Base-by-base conservation (phyloP, 139 green algal species). In the Limnomonas spitsbergensis region DNA sequence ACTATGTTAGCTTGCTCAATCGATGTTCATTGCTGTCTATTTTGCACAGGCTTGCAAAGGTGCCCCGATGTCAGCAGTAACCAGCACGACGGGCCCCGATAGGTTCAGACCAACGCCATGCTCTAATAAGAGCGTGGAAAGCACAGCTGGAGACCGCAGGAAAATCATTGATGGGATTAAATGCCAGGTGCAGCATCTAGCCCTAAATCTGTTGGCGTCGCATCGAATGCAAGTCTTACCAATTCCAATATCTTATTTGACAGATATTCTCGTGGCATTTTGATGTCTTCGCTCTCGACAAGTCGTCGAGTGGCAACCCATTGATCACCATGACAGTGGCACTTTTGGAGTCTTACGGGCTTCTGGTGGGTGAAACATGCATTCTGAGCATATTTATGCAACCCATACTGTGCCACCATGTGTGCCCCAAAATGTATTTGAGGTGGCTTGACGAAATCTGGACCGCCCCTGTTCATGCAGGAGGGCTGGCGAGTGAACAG, bases 251-350 rank as follows among this genome's bases (percentile, higher is more conserved):
- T 37, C 34, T 35, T 6, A 56, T 37, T 36, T 29, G 27, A 69
- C 83, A 91, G 87, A 53, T 88, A 4, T 84, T 86, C 67, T 66
- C 74, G 1, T 91, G 87, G 87, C 69, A 85, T 70, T 90, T 91
- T 71, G 83, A 88, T 53, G 72, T 89, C 34, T 91, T 91, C 56
- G 84, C 88, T 14, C 72, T 88, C 2, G 70, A 68, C 27, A 38
- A 38, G 0, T 14, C 20, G 31, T 84, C 72, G 4, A 70, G 73
- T 29, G 78, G 78, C 27, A 73, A 78, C 39, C 85, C 85, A 20
- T 72, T 91, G 42, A 82, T 82, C 29, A 81, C 80, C 24, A 77
- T 89, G 54, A 87, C 83, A 37, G 53, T 89, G 52, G 73, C 81
- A 4, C 72, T 89, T 70, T 77, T 91, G 38, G 84, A 91, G 74